These are phyloP conservation scores for Amphicarpaea edgeworthii DNA, from an alignment of 306 rosid genomes.

Conservation along the genomic window DNA sequence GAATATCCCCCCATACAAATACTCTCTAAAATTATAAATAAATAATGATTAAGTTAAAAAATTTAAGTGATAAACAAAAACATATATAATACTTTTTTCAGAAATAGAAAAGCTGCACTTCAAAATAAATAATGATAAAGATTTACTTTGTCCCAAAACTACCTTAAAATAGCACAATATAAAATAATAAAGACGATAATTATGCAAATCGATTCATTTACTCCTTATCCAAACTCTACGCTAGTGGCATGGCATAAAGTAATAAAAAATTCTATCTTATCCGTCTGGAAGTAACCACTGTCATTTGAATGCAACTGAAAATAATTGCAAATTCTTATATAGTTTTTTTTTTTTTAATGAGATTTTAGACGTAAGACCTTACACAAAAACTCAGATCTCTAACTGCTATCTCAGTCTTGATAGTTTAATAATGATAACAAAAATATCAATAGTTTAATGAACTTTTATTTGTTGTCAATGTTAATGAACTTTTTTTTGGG, in stretches of 20 bases:
- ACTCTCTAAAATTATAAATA: not conserved
- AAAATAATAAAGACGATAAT: conserved; percentile 11
- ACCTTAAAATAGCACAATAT: not conserved
- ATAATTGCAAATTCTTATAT: not conserved
- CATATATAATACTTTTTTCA: not conserved
- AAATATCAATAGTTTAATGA: not conserved
- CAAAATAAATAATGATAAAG: not conserved
- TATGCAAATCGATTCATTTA: not conserved
- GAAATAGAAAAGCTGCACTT: not conserved
- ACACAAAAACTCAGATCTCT: not conserved
- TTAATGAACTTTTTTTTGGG: no score
- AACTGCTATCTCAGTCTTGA: not conserved
- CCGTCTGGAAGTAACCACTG: not conserved
- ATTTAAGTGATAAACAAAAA: not conserved
- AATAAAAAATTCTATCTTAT: not conserved
- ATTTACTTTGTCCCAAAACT: not conserved
- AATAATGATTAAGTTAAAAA: not conserved
- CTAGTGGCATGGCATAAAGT: conserved; percentile 27
- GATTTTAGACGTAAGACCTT: not conserved
- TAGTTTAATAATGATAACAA: no score
- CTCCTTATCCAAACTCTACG: conserved; percentile 33
- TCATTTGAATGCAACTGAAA: conserved; percentile 10
- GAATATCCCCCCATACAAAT: not conserved
- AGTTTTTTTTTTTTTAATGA: not conserved
- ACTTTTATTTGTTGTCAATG: no score